Evolutionary conservation across 2,329 filamentous ascomycete species (phyloP).

Genomic region (Cytospora piceicola): DNA sequence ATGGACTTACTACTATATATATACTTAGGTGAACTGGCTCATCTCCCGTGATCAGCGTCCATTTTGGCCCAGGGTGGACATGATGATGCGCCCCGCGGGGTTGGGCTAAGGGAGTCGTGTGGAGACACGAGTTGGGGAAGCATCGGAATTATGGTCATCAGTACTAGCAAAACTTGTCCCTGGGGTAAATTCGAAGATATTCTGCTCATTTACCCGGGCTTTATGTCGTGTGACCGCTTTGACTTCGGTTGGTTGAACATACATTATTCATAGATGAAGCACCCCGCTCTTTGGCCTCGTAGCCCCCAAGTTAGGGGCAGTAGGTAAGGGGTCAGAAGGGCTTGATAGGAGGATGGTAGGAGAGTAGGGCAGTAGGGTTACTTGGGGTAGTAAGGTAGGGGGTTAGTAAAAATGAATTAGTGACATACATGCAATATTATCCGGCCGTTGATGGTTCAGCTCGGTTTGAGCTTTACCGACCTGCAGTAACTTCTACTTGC

Average conservation of each 20-base stretch:
- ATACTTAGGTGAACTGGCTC: background rate
- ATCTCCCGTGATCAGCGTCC: background rate
- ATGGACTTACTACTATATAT: background rate
- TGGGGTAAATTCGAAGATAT: background rate
- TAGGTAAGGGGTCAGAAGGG: too few relatives aligned
- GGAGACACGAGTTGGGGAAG: background rate
- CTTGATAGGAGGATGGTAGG: too few relatives aligned
- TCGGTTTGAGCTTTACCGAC: constrained; percentile 9
- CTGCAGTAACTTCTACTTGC: background rate
- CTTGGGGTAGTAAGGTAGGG: too few relatives aligned
- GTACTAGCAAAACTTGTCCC: too few relatives aligned
- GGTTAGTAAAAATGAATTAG: too few relatives aligned
- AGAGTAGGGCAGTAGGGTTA: too few relatives aligned
- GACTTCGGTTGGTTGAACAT: background rate
- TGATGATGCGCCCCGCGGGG: background rate
- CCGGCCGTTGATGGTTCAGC: background rate
- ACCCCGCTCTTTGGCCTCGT: background rate
- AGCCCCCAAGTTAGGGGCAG: background rate
- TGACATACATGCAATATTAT: background rate
- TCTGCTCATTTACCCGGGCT: background rate
- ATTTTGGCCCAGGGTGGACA: background rate
- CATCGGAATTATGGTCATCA: background rate
- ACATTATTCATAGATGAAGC: background rate
- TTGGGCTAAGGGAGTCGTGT: background rate
- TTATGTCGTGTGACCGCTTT: background rate